Base-by-base conservation (phyloP, 2,329 filamentous ascomycete genomes). In the Fusarium udum region DNA sequence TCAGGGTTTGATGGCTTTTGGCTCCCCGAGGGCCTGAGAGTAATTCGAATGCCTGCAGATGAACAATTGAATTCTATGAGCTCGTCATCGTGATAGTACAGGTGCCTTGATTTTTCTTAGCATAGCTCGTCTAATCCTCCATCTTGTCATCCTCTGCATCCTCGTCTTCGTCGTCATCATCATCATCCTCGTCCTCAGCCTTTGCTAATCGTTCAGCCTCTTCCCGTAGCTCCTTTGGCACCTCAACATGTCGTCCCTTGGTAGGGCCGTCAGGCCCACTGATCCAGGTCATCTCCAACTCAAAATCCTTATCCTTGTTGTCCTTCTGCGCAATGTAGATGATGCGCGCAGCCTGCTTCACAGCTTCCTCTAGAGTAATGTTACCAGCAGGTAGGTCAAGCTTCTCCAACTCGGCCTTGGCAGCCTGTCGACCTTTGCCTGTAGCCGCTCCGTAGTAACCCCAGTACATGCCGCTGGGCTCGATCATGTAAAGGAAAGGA, bases 261-360 rank as follows among this genome's bases (percentile, higher is more conserved):
- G 95, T 98, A 40, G 95, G 95, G 10, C 95, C 95, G 75, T 93
- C 90, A 53, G 91, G 84, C 60, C 89, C 90, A 83, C 95, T 98
- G 83, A 98, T 93, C 96, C 96, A 99, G 67, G 94, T 97, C 95
- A 99, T 97, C 87, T 99, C 96, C 68, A 99, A 88, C 90, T 99
- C 96, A 80, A 98, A 99, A 75, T 98, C 96, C 88, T 99, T 99
- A 85, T 98, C 96, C 87, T 98, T 98, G 88, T 95, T 98, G 83
- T 99, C 96, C 83, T 98, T 96, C 82, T 99, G 96, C 55, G 95
- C 95, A 69, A 97, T 91, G 83, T 98, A 97, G 84, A 99, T 98
- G 84, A 99, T 99, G 71, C 95, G 88, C 64, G 96, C 96, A 39
- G 96, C 96, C 87, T 98, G 93, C 88, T 97, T 98, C 80, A 99